Base-by-base conservation (phyloP, 768 basidiomycete genomes). In the Ephemerocybe angulata region DNA sequence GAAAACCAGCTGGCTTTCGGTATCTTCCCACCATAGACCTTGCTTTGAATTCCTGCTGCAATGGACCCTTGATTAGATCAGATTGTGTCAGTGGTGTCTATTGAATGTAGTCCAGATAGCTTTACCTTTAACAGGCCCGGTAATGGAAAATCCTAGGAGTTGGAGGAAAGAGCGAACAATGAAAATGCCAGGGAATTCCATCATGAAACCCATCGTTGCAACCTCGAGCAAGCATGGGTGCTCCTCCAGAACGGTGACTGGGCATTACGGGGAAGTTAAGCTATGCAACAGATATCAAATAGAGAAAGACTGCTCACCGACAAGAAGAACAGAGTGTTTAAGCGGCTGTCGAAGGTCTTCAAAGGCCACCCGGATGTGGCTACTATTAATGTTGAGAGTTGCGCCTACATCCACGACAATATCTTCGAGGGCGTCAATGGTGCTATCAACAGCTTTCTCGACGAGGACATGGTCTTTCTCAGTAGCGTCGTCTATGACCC, bases 1-100 rank as follows among this genome's bases (percentile, higher is more conserved):
- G 53, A 41, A 22, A 55, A 55, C 46, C 24, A 40, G 27, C 46
- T 48, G 13, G 27, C 47, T 31, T 55, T 55, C 4, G 53, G 47
- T 7, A 55, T 29, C 4, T 15, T 31, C 13, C 5, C 46, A 8
- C 37, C 37, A 33, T 37, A 55, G 6, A 49, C 27, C 13, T 38
- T 30, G 31, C 47, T 48, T 27, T 55, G 53, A 4, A 55, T 28
- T n/a, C 12, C 11, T 10, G 53, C 44, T 37, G 53, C 53, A 8
- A 55, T n/a, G 3, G 46, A 38, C 35, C 53, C 47, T 55, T 28
- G 11, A 28, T 7, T 10, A 30, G 15, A n/a, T n/a, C n/a, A n/a
- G 22, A 44, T 24, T 44, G 11, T 4, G 21, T 31, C n/a, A 52
- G 50, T n/a, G 31, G 25, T 19, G 6, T 17, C 13, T 8, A 24